phyloP scores from a whole-genome alignment of 2,329 filamentous ascomycete species.

The Tolypocladium tundrense region DNA sequence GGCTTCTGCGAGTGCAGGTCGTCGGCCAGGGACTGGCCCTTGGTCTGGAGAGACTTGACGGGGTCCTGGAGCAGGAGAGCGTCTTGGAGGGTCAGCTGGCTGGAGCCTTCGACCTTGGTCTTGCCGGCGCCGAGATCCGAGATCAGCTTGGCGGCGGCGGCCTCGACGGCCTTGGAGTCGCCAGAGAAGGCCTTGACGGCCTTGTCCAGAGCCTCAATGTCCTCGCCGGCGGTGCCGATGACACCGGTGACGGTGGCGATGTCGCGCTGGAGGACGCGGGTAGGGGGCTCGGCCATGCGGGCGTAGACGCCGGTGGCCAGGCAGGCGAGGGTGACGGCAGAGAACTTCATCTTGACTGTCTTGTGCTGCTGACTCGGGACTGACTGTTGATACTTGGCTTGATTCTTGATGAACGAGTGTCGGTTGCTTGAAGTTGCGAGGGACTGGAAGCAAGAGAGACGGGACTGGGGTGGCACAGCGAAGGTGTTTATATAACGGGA shows the following conservation, averaged over 20 bases:
- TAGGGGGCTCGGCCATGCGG: background rate
- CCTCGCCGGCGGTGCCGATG: constrained; percentile 2
- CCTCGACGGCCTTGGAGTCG: constrained; percentile 8
- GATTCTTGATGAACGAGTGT: constrained; percentile 6
- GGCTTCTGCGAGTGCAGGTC: constrained; percentile 16
- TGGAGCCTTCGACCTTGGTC: constrained; percentile 6
- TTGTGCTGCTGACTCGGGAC: background rate
- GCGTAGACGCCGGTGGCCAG: constrained; percentile 7
- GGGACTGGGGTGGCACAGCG: background rate
- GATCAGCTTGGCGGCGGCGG: constrained; percentile 11
- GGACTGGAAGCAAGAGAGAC: background rate
- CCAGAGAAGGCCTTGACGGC: constrained; percentile 14
- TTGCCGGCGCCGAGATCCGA: constrained; percentile 8
- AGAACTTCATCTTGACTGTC: constrained; percentile 10
- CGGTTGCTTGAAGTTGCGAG: background rate
- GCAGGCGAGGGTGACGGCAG: constrained; percentile 4
- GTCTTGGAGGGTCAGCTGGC: constrained; percentile 6
- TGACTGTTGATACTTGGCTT: background rate
- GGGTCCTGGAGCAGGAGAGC: constrained; percentile 8
- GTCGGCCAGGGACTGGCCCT: constrained; percentile 12
- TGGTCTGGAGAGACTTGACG: constrained; percentile 12
- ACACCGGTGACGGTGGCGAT: constrained; percentile 5
- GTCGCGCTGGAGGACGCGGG: constrained; percentile 5
- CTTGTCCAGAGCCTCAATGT: constrained; percentile 11
- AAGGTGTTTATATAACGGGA: background rate